Evolutionary conservation across 257 asterid genomes (phyloP).

Genomic region (Coffea eugenioides): DNA sequence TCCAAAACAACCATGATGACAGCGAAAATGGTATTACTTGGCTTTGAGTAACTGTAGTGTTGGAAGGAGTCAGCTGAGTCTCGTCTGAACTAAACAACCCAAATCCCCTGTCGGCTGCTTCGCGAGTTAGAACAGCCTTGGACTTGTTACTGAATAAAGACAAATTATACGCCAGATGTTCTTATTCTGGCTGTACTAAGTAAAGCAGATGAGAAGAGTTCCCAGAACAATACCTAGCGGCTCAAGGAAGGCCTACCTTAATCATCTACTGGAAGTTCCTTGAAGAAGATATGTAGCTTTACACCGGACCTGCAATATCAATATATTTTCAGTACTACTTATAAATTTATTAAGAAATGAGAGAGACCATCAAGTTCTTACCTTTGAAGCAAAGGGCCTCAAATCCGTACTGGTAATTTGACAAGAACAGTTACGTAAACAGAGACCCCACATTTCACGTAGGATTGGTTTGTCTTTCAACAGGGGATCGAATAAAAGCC

Average conservation of each 20-base stretch:
- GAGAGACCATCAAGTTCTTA: constrained; percentile 24
- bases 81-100: neutral
- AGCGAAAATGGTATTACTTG: neutral
- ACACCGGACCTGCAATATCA: constrained; percentile 71
- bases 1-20: neutral
- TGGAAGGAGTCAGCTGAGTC: too few relatives aligned
- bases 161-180: neutral
- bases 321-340: neutral
- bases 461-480: constrained; percentile 43
- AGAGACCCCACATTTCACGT: constrained; percentile 56
- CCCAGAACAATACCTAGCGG: neutral
- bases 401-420: constrained; percentile 72
- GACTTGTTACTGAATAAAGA: neutral
- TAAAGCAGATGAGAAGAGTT: neutral
- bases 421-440: constrained; percentile 70
- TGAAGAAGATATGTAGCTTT: constrained; percentile 95
- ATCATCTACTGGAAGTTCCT: constrained; percentile 47
- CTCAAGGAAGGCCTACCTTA: constrained; percentile 15
- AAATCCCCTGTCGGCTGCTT: constrained; percentile 4
- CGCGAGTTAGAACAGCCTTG: neutral
- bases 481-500: constrained; percentile 50
- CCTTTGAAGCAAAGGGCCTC: constrained; percentile 85
- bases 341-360: neutral
- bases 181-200: neutral
- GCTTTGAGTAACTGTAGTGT: neutral